Conservation (phyloP, 495 filamentous ascomycete species). For the Xylaria longipes region DNA sequence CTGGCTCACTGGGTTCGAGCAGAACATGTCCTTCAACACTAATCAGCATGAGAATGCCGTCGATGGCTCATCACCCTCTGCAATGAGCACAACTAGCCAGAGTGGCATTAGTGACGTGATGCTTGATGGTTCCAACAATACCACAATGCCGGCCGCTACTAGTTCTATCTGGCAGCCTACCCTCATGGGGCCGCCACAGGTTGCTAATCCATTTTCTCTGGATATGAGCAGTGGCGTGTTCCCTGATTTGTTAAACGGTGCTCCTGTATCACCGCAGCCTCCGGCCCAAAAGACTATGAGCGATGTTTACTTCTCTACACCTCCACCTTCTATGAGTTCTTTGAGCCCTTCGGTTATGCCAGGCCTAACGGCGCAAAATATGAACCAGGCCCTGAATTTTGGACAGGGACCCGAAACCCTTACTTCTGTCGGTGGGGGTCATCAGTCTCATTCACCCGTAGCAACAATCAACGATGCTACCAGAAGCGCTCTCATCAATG, state of each 20-base stretch:
- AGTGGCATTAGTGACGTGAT: constrained; percentile 92
- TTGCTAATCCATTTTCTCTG: constrained; percentile 67
- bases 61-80: constrained; percentile 93
- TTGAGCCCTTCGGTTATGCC: constrained; percentile 59
- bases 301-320: constrained; percentile 65
- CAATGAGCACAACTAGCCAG: constrained; percentile 89
- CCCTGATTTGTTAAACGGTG: constrained; percentile 64
- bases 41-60: constrained; percentile 76
- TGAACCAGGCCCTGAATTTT: constrained; percentile 67
- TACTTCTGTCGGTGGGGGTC: constrained; percentile 69
- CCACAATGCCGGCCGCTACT: constrained; percentile 48
- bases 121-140: constrained; percentile 79
- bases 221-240: constrained; percentile 62
- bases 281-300: constrained; percentile 57
- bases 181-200: constrained; percentile 65
- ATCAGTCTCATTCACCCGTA: constrained; percentile 61
- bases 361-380: constrained; percentile 57
- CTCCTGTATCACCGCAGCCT: constrained; percentile 67
- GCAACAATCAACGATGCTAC: constrained; percentile 91
- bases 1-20: constrained; percentile 86
- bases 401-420: constrained; percentile 69
- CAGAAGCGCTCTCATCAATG: constrained; percentile 81
- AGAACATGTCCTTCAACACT: constrained; percentile 69
- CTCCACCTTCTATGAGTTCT: constrained; percentile 72
- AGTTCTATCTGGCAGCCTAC: constrained; percentile 70